These are phyloP conservation scores for Mortierella sp. DNA, from an alignment of 371 early-diverging fungal genomes.

Conservation along the genomic window DNA sequence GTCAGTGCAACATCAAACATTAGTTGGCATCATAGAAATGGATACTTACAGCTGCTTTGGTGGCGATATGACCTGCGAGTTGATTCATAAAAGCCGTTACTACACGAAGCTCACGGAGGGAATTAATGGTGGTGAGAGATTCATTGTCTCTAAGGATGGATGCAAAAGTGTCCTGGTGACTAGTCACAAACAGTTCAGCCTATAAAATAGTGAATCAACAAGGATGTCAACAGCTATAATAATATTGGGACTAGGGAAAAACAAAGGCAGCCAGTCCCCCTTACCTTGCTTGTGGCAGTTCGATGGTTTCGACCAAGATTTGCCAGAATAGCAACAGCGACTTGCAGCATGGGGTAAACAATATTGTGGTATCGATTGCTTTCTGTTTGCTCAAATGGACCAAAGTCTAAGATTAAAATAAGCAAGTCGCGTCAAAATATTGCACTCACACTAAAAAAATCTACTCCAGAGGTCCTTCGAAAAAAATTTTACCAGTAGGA, in stretches of 20 bases:
- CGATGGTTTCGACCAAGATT: constrained; percentile 56
- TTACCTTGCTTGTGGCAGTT: constrained; percentile 51
- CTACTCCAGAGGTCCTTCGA: neutral
- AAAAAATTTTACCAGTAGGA: constrained; percentile 25
- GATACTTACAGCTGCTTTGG: constrained; percentile 27
- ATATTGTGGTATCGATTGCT: constrained; percentile 54
- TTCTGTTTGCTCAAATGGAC: constrained; percentile 56
- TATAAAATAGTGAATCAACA: constrained; percentile 1
- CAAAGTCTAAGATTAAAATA: constrained; percentile 27
- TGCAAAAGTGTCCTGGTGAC: constrained; percentile 54
- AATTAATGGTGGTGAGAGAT: constrained; percentile 35
- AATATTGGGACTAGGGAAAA: too few species aligned
- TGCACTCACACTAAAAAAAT: neutral
- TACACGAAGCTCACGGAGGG: constrained; percentile 52
- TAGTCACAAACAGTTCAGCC: constrained; percentile 54
- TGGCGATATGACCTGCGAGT: constrained; percentile 43
- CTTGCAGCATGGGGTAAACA: constrained; percentile 57
- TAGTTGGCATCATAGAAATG: neutral
- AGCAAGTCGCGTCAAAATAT: neutral
- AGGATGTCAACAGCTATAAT: neutral
- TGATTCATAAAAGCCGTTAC: constrained; percentile 53
- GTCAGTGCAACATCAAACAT: neutral
- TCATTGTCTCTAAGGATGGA: constrained; percentile 49
- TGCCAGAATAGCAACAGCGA: constrained; percentile 48
- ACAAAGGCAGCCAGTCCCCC: too few species aligned